A percentile compares a stretch with the other conserved stretches of the same genome.
Conservation (phyloP, 1,284 basidiomycete genomes). For the Xerocomus cyaneibrunnescens region DNA sequence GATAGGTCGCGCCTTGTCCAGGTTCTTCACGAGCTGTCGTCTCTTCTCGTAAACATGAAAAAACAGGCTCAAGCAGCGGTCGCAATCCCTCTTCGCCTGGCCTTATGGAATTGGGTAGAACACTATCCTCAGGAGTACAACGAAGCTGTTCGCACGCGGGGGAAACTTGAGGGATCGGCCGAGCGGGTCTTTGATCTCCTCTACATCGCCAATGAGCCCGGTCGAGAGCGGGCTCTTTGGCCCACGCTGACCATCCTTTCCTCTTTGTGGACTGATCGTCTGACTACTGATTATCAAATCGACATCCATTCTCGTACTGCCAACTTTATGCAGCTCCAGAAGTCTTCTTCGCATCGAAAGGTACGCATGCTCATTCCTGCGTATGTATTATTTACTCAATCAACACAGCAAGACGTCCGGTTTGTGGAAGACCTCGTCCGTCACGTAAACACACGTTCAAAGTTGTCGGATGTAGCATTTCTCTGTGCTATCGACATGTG, state of each 20-base stretch:
- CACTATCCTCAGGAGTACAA: constrained; percentile 81
- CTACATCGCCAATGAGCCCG: constrained; percentile 56
- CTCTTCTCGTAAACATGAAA: constrained; percentile 83
- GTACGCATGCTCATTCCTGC: constrained; percentile 25
- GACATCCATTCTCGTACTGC: constrained; percentile 37
- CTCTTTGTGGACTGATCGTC: constrained; percentile 75
- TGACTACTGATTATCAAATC: constrained; percentile 54
- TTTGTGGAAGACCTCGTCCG: constrained; percentile 60
- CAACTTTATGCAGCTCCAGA: constrained; percentile 34
- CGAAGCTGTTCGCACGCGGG: constrained; percentile 62
- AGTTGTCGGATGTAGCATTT: constrained; percentile 62
- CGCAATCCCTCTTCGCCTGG: constrained; percentile 72
- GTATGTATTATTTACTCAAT: constrained; percentile 1
- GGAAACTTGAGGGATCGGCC: constrained; percentile 74
- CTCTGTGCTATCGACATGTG: constrained; percentile 83
- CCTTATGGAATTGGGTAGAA: constrained; percentile 93
- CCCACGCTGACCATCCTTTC: constrained; percentile 79
- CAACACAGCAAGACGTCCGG: constrained; percentile 43
- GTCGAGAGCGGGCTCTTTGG: constrained; percentile 66
- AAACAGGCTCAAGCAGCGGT: constrained; percentile 73
- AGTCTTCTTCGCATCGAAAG: constrained; percentile 41
- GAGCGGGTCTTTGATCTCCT: constrained; percentile 84
- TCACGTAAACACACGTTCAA: constrained; percentile 50
- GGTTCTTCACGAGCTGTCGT: constrained; percentile 78
- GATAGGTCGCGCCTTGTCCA: constrained; percentile 63